These are phyloP conservation scores for Penicillium turbatum DNA, from an alignment of 495 filamentous ascomycete genomes.

Conservation along the genomic window DNA sequence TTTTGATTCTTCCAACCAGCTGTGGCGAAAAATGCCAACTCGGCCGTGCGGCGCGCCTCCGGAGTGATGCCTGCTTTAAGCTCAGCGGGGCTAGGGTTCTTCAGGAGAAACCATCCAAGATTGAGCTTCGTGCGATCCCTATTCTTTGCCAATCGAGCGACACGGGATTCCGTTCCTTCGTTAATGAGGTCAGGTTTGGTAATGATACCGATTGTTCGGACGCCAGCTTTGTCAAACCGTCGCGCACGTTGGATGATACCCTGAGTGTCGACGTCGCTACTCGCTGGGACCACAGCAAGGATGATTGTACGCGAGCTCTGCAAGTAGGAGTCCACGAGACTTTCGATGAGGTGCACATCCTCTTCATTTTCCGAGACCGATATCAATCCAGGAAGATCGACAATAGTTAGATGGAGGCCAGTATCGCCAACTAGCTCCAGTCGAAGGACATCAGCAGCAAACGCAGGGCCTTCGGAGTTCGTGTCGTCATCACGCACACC, in stretches of 20 bases:
- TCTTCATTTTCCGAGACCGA: conserved; percentile 26
- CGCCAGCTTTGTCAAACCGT: conserved; percentile 39
- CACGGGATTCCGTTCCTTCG: conserved; percentile 21
- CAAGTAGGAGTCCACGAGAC: conserved; percentile 31
- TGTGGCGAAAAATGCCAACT: conserved; percentile 19
- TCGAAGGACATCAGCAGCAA: conserved; percentile 48
- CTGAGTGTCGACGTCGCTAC: conserved; percentile 49
- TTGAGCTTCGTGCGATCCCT: conserved; percentile 41
- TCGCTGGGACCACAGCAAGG: conserved; percentile 41
- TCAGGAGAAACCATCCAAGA: conserved; percentile 43
- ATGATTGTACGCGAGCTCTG: conserved; percentile 33
- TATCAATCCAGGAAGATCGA: conserved; percentile 52
- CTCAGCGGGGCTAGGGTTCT: conserved; percentile 33
- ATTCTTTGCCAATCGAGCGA: conserved; percentile 37
- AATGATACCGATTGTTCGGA: conserved; percentile 53
- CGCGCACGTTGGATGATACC: conserved; percentile 43
- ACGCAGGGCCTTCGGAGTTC: conserved; percentile 26
- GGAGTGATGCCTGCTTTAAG: conserved; percentile 8
- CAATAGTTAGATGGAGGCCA: conserved; percentile 49
- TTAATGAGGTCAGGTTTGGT: conserved; percentile 50
- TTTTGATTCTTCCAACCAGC: conserved; percentile 15
- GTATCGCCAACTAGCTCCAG: conserved; percentile 49
- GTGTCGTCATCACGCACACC: conserved; percentile 21
- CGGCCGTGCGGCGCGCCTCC: conserved; percentile 2
- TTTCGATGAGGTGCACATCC: conserved; percentile 26